A percentile compares a stretch with the other conserved stretches of the same genome.
phyloP scores from a whole-genome alignment of 768 basidiomycete genomes.

The Solioccasus polychromus region DNA sequence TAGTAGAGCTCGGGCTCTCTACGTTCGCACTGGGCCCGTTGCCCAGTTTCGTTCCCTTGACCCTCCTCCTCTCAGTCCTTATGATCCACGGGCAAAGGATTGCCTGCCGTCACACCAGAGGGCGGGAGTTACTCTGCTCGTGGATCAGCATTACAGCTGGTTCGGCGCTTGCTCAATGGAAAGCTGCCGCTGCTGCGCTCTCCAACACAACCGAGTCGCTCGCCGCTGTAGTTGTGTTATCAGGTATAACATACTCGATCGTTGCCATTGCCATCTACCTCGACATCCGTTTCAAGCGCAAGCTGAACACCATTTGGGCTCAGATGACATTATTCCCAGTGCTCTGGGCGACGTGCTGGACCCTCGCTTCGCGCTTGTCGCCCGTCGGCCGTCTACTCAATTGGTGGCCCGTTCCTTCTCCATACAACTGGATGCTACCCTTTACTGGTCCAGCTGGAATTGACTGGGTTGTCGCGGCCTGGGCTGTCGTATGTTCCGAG shows the following conservation, averaged over 20 bases:
- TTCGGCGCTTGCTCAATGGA: slow-evolving; percentile 39
- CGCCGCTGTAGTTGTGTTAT: slow-evolving; percentile 41
- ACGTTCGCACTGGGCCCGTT: slow-evolving; percentile 26
- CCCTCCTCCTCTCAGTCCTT: slow-evolving; percentile 25
- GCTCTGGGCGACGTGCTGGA: slow-evolving; percentile 68
- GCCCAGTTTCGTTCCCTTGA: slow-evolving; percentile 34
- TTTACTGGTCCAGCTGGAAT: slow-evolving; percentile 55
- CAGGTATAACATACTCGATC: slow-evolving; percentile 42
- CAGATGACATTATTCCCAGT: slow-evolving; percentile 62
- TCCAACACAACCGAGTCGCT: slow-evolving; percentile 52
- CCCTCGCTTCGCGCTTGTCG: slow-evolving; percentile 47
- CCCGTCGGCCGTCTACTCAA: slow-evolving; percentile 70
- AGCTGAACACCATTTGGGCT: slow-evolving; percentile 34
- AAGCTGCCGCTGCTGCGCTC: slow-evolving; percentile 51
- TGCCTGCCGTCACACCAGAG: slow-evolving; percentile 26
- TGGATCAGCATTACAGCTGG: slow-evolving; percentile 39
- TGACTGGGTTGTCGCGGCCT: slow-evolving; percentile 76
- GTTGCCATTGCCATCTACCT: slow-evolving; percentile 40
- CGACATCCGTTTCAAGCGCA: slow-evolving; percentile 35
- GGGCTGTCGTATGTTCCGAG: slow-evolving; percentile 66
- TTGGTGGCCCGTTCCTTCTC: slow-evolving; percentile 54
- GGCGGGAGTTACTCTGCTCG: slow-evolving; percentile 32
- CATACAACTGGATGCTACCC: slow-evolving; percentile 65
- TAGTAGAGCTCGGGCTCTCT: slow-evolving; percentile 22
- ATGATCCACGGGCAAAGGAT: slow-evolving; percentile 33